Evolutionary conservation across 2,329 filamentous ascomycete species (phyloP).

Genomic region (Pseudogymnoascus sp.): DNA sequence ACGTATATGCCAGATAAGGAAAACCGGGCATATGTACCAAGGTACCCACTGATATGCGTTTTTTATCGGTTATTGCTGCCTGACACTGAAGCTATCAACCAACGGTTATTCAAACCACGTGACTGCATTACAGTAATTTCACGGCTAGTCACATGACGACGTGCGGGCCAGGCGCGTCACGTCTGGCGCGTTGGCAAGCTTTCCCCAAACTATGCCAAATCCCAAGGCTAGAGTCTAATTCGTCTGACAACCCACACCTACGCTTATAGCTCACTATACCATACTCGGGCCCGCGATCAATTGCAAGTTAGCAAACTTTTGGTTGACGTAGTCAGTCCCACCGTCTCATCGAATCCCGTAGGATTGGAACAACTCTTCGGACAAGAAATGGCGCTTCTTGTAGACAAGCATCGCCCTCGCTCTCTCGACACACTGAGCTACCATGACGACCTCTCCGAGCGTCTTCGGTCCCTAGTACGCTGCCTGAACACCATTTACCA

Average conservation of each 20-base stretch:
- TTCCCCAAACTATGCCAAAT: not conserved
- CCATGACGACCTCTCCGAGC: conserved; percentile 78
- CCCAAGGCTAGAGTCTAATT: not conserved
- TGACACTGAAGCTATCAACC: too few species aligned
- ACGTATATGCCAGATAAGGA: conserved; percentile 7
- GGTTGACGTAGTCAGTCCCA: not conserved
- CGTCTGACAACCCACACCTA: not conserved
- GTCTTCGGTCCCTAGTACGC: conserved; percentile 75
- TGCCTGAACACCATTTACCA: not conserved
- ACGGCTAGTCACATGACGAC: not conserved
- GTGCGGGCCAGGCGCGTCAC: not conserved
- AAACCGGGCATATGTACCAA: conserved; percentile 2
- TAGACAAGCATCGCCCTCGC: conserved; percentile 66
- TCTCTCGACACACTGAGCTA: conserved; percentile 76
- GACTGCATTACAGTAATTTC: not conserved
- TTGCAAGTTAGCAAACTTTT: not conserved
- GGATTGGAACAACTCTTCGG: not conserved
- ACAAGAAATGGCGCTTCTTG: conserved; percentile 55
- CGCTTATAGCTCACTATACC: not conserved
- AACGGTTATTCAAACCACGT: not conserved
- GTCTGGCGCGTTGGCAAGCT: not conserved
- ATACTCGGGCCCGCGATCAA: not conserved
- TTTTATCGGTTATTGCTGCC: too few species aligned
- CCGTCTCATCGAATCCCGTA: not conserved
- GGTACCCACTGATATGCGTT: not conserved